A percentile compares a stretch with the other conserved stretches of the same genome.
These are phyloP conservation scores for Balansia obtecta DNA, from an alignment of 2,329 filamentous ascomycete genomes.

Conservation along the genomic window DNA sequence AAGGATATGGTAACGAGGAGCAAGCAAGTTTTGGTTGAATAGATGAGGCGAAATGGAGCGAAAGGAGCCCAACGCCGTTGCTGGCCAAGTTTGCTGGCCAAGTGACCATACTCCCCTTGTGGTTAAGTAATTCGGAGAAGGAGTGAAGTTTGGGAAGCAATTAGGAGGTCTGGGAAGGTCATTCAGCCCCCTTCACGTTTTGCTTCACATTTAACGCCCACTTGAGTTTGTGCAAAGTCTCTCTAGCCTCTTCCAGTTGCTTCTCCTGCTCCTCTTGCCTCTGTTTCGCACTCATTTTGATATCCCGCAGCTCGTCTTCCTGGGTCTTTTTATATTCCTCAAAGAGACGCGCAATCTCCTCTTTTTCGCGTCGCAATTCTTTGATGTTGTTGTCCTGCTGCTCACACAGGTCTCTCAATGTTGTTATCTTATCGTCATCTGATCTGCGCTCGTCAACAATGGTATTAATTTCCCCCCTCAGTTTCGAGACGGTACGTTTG, in stretches of 20 bases:
- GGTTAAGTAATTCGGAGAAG: background rate
- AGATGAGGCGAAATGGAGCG: background rate
- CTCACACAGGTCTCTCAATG: conserved; percentile 56
- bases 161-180: conserved; percentile 2
- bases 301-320: conserved; percentile 44
- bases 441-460: conserved; percentile 42
- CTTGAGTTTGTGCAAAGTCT: conserved; percentile 53
- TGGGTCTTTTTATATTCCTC: conserved; percentile 53
- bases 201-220: conserved; percentile 62
- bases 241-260: conserved; percentile 44
- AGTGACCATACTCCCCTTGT: background rate
- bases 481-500: conserved; percentile 34
- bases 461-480: conserved; percentile 40
- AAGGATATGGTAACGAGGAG: too few species aligned
- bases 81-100: background rate
- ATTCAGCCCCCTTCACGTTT: conserved; percentile 44
- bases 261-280: conserved; percentile 50
- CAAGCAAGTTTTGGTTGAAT: background rate
- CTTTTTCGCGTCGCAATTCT: conserved; percentile 46
- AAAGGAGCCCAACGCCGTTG: background rate
- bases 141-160: background rate
- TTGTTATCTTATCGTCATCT: conserved; percentile 52
- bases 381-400: conserved; percentile 60
- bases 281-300: conserved; percentile 43
- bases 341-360: conserved; percentile 46